Base-by-base conservation (phyloP, 176 grass and related monocot genomes). In the Triticum dicoccoides region DNA sequence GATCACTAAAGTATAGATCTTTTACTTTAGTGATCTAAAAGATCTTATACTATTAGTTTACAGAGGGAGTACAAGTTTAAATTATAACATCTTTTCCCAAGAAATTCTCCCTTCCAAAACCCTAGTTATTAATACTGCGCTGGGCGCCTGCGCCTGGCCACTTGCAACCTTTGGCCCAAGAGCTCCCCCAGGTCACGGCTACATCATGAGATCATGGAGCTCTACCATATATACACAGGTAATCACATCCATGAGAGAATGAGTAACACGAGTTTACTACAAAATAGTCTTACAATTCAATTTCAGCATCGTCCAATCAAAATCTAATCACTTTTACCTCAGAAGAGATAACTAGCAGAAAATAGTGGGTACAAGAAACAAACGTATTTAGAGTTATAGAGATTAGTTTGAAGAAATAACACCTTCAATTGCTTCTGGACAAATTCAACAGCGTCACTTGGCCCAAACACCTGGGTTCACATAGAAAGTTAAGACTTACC, bases 391-490 rank as follows among this genome's bases (percentile, higher is more conserved):
- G 2, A 70, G 68, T 61, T 7, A 2, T 7, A 2, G 2, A 35
- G 52, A 47, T 52, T 69, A 52, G 10, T 61, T 49, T 32, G 17
- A 78, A 77, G 10, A 86, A 25, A 59, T 30, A 58, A 71, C 51
- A 96, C 96, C 96, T 96, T 92, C 44, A 98, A 86, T 38, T 98
- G 93, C 39, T 91, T 92, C 82, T 91, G 91, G 79, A 96, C 93
- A 84, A 96, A 98, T 79, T 98, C 93, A 79, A 92, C 93, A 89
- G 96, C 96, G 82, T 98, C 91, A 85, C 90, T 86, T 84, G 96
- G 84, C 73, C 93, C 96, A 88, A 96, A 96, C 81, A 98, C 96
- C 96, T 98, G 76, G 34, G 11, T 24, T 68, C 11, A 69, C 21
- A 69, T 37, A 56, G 37, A 62, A 61, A 25, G 52, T 75, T 47